These are phyloP conservation scores for Chrysophaeum taylorii DNA, from an alignment of 352 stramenopile genomes.

Conservation along the genomic window DNA sequence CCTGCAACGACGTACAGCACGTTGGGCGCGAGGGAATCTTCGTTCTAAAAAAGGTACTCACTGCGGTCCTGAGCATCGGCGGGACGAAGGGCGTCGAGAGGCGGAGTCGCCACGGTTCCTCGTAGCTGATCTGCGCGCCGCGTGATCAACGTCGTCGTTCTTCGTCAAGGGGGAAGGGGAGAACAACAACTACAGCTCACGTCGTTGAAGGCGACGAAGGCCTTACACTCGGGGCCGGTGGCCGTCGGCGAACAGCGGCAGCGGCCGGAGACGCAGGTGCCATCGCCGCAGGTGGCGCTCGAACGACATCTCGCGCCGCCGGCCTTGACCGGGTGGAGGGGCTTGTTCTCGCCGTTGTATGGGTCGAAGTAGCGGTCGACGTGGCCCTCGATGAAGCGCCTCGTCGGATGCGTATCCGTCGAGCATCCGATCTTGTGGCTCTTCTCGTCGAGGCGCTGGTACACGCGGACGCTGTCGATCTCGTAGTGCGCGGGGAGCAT, in stretches of 20 bases:
- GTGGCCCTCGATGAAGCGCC: constrained; percentile 75
- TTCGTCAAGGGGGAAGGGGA: too few relatives aligned
- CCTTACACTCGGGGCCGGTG: constrained; percentile 3
- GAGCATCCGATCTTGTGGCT: constrained; percentile 70
- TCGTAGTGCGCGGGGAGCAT: constrained; percentile 70
- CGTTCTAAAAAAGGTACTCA: too few relatives aligned
- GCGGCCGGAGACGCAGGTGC: neutral
- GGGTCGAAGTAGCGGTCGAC: constrained; percentile 42
- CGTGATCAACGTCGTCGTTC: too few relatives aligned
- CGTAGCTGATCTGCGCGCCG: too few relatives aligned
- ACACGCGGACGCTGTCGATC: constrained; percentile 87
- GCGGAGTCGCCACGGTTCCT: neutral
- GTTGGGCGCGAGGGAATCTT: too few relatives aligned
- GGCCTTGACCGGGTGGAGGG: constrained; percentile 36
- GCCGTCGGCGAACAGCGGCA: neutral
- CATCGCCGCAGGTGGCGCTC: constrained; percentile 41
- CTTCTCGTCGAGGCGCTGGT: constrained; percentile 66
- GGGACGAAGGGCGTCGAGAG: neutral
- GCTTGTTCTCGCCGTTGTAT: constrained; percentile 39
- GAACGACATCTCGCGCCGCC: constrained; percentile 40
- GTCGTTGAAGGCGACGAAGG: constrained; percentile 10
- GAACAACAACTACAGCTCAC: too few relatives aligned
- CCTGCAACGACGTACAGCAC: too few relatives aligned
- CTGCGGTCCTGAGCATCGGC: neutral
- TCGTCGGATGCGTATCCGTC: constrained; percentile 70